Evolutionary conservation across 2,329 filamentous ascomycete species (phyloP).

Genomic region (Xylaria sp.): DNA sequence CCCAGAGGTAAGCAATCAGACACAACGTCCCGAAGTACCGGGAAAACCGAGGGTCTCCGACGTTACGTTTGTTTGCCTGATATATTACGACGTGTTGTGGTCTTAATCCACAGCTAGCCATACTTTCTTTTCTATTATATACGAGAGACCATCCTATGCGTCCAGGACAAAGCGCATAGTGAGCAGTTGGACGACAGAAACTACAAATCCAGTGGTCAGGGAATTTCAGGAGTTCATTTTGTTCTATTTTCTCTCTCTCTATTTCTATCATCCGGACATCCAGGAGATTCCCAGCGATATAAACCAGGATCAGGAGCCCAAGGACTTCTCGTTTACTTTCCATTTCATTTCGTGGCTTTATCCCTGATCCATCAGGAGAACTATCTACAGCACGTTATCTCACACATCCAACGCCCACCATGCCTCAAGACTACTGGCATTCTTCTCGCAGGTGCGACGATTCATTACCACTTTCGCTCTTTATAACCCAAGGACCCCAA

Average conservation of each 20-base stretch:
- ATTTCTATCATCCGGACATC: conserved; percentile 9
- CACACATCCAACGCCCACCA: conserved; percentile 39
- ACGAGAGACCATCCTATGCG: conserved; percentile 12
- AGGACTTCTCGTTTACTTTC: conserved; percentile 14
- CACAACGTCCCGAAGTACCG: conserved; percentile 12
- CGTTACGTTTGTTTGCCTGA: conserved; percentile 15
- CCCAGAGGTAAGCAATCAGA: conserved; percentile 18
- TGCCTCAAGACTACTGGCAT: conserved; percentile 46
- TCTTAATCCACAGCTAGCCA: conserved; percentile 15
- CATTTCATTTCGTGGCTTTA: conserved; percentile 9
- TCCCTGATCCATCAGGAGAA: conserved; percentile 9
- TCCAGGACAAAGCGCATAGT: conserved; percentile 14
- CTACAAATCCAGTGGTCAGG: conserved; percentile 14
- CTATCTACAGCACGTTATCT: conserved; percentile 9
- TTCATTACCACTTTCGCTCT: conserved; percentile 20
- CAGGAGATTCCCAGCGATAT: conserved; percentile 10
- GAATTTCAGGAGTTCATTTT: conserved; percentile 14
- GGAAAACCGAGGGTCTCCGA: conserved; percentile 4
- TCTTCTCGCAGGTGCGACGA: conserved; percentile 48
- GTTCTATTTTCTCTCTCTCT: background rate
- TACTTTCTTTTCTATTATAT: conserved; percentile 11
- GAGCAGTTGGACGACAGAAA: conserved; percentile 16
- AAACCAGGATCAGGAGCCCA: conserved; percentile 11
- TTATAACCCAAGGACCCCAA: conserved; percentile 18
- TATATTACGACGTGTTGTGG: conserved; percentile 16